Evolutionary conservation across 1,284 basidiomycete genomes (phyloP), one percentile per base, ranked within the genome.

Genomic region (Marasmius fiardii): DNA sequence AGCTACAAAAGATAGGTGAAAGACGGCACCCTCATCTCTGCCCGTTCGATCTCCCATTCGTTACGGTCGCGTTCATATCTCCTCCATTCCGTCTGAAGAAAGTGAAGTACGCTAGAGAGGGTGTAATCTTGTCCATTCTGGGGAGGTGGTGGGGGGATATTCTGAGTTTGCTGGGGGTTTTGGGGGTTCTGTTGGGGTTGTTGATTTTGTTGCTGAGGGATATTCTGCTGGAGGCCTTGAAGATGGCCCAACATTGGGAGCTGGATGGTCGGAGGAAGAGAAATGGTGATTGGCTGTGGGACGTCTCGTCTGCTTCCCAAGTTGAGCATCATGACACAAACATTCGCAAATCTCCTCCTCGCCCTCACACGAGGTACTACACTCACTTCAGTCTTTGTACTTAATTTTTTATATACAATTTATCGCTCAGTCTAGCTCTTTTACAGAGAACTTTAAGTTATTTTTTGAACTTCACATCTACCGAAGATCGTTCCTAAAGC

Each of bases 41-140:
- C 96, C 63, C 96, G 81, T 75, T 99, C 96, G 66, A 99, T 99
- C 79, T 98, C 96, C 96, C 95, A 99, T 74, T 98, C 95, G 71
- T 99, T 99, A 65, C 96, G 84, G 75, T 99, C 95, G 69, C 93
- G 88, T 71, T 98, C 95, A 69, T 94, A 95, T 58, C 93, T 82
- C 60, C 97, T 81, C 93, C 95, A 98, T 80, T 99, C 97, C 52
- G 92, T 93, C 75, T 99, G 97, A 49, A 99, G 81, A 72, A 95
- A 98, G 75, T 99, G 96, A 58, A 99, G 81, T 56, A 98, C 94
- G 67, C 88, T 92, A 8, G 95, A 95, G 57, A 99, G 86, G 43
- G 92, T 96, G 73, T 92, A 93, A 73, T 94, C 92, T 68, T 92
- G 87, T 61, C 88, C 88, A 67, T 87, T 90, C 71, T 87, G 85